Base-by-base conservation (phyloP, 139 green algal species). In the Tetradesmus lagerheimii region DNA sequence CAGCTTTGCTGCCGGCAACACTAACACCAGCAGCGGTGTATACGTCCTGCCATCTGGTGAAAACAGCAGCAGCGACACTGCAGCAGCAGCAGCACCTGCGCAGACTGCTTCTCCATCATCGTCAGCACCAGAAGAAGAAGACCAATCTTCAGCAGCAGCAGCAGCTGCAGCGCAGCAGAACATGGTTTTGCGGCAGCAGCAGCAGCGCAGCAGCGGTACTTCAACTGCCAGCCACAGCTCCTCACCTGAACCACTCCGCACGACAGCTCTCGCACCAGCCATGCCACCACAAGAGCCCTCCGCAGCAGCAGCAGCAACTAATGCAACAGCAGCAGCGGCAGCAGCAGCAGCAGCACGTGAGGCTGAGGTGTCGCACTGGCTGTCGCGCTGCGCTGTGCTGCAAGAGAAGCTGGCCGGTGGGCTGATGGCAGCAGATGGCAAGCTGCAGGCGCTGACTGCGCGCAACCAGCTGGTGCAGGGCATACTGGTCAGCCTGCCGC, bases 371-470 rank as follows among this genome's bases (percentile, higher is more conserved):
- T 25, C 81, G 29, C n/a, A 12, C 0, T 87, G 81, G 80, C 45
- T 87, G 64, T 53, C 75, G 23, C 81, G 81, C 23, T 87, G 81
- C 38, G 50, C 34, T 25, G 81, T 77, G 20, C 34, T 78, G 37
- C 81, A 87, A 35, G 50, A 37, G 50, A 87, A 76, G 81, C 81
- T 78, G 16, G 23, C 81, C 12, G 50, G 81, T 35, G 53, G 50
- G 18, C n/a, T 67, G 23, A 80, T 80, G 64, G 83, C 83, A 27
- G 83, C 83, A 66, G 62, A 80, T 1, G 83, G 64, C 34, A 80
- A 80, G 38, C 50, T 88, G 64, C 83, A 88, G 64, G 83, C 83
- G 11, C 83, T 88, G 23, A 80, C 83, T 29, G 83, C 83, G 3
- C 45, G 62, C n/a, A 62, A 29, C n/a, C 83, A 88, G 64, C 64